phyloP scores from a whole-genome alignment of 176 grass and related monocot genomes.

The Hordeum marinum region DNA sequence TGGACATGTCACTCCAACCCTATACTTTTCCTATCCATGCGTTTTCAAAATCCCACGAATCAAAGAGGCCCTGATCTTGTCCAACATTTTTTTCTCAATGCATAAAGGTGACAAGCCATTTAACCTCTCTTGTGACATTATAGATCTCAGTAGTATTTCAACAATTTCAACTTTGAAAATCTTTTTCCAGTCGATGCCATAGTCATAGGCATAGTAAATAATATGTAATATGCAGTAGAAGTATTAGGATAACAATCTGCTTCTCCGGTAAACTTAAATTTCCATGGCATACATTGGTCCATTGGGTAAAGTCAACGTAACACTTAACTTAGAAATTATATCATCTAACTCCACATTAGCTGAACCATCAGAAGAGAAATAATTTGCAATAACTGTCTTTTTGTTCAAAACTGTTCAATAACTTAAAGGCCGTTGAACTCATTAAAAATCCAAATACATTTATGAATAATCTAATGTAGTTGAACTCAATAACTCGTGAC shows the following conservation, averaged over 20 bases:
- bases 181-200: no score
- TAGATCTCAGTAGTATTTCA: no score
- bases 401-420: background rate
- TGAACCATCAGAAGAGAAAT: background rate
- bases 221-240: no score
- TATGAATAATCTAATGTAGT: no score
- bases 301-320: background rate
- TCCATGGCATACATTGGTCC: background rate
- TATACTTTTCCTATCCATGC: no score
- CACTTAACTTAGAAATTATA: background rate
- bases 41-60: no score
- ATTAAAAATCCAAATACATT: background rate
- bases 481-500: no score
- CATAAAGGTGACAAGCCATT: background rate
- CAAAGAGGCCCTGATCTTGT: no score
- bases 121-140: background rate
- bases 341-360: background rate
- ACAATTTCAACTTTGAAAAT: no score
- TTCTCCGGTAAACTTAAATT: background rate
- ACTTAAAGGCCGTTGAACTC: background rate
- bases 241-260: no score
- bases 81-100: background rate
- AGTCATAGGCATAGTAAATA: no score
- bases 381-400: background rate
- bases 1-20: no score